phyloP scores from a whole-genome alignment of 1,284 basidiomycete genomes.

The Papiliotrema terrestris region DNA sequence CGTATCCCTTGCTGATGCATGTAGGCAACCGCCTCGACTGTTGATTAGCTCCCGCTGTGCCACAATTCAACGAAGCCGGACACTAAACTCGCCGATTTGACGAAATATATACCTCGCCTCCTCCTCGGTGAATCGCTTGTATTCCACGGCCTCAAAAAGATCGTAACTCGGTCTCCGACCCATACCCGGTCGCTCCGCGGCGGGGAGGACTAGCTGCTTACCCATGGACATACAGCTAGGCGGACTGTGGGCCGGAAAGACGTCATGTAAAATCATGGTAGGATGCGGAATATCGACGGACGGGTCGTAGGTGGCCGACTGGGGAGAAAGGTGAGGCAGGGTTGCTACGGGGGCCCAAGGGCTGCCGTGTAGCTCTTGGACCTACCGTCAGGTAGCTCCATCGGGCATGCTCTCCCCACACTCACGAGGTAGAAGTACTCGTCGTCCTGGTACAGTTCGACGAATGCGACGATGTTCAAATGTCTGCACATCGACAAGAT shows the following conservation, averaged over 20 bases:
- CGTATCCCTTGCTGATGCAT: conserved; percentile 72
- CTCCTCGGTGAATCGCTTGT: conserved; percentile 72
- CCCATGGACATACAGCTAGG: too few relatives aligned
- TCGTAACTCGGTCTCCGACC: conserved; percentile 77
- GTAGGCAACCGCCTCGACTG: conserved; percentile 74
- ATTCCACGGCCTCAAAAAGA: conserved; percentile 88
- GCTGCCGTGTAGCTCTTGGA: conserved; percentile 86
- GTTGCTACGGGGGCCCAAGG: conserved; percentile 61
- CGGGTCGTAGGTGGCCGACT: conserved; percentile 10
- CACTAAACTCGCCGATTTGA: conserved; percentile 58
- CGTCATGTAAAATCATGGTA: too few relatives aligned
- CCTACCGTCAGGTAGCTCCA: conserved; percentile 50
- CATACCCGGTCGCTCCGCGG: conserved; percentile 45
- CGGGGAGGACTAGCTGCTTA: too few relatives aligned
- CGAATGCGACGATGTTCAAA: conserved; percentile 73
- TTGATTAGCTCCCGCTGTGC: too few relatives aligned
- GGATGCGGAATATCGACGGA: conserved; percentile 14
- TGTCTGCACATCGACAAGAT: conserved; percentile 71
- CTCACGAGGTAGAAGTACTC: conserved; percentile 80
- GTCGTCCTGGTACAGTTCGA: conserved; percentile 77
- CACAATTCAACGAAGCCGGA: not conserved
- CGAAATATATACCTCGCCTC: conserved; percentile 77
- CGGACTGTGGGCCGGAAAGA: too few relatives aligned
- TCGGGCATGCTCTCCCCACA: conserved; percentile 11
- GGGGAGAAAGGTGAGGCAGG: conserved; percentile 4